Percentiles rank a stretch among this genome's conserved stretches.
Evolutionary conservation across 306 rosid species (phyloP).

Genomic region (Acacia acuminata): DNA sequence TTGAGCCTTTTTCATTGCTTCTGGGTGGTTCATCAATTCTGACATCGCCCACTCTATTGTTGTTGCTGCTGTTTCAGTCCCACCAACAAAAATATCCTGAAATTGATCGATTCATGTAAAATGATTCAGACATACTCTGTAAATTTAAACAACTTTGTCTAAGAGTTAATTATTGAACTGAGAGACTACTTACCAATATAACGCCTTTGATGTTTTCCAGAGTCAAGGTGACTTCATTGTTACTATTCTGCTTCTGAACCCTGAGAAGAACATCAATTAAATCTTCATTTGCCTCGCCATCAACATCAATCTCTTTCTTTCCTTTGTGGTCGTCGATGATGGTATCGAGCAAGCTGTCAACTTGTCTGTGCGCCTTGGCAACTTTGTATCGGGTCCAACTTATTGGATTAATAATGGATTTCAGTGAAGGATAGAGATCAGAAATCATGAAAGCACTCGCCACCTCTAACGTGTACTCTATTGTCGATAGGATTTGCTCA

Average conservation of each 20-base stretch:
- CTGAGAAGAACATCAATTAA: slow-evolving; percentile 1
- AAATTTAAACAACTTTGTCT: too few species aligned
- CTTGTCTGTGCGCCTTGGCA: neutral
- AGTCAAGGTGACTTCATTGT: neutral
- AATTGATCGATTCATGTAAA: neutral
- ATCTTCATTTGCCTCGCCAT: neutral
- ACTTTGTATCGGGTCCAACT: neutral
- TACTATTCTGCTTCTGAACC: neutral
- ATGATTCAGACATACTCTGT: too few species aligned
- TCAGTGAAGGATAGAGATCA: neutral
- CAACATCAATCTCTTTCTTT: neutral
- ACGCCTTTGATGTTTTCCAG: neutral
- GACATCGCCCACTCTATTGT: neutral
- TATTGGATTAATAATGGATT: neutral
- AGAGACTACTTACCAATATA: neutral
- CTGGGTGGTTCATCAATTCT: neutral
- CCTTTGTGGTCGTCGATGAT: neutral
- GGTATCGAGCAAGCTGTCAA: neutral
- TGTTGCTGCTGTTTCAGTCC: neutral
- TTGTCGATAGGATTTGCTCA: neutral
- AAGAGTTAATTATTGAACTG: neutral
- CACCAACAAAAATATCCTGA: neutral
- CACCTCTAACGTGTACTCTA: neutral
- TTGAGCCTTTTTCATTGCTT: neutral
- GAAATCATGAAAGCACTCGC: neutral